Base-by-base conservation (phyloP, 2,329 filamentous ascomycete genomes). In the Neofusicoccum parvum region DNA sequence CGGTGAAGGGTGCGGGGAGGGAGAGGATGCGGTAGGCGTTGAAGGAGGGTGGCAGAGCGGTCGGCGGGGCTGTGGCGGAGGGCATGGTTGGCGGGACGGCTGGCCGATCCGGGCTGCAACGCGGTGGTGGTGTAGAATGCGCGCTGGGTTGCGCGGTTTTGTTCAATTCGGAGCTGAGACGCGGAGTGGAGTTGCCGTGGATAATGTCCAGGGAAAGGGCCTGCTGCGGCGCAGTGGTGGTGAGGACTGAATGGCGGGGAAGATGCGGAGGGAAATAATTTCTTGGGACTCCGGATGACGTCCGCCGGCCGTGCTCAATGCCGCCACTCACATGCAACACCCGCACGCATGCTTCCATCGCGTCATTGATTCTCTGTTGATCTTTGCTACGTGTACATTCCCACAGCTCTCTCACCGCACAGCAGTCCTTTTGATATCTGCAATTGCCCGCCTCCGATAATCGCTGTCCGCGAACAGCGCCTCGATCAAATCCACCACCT, bases 381-480 rank as follows among this genome's bases (percentile, higher is more conserved):
- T 51, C 32, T 17, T 32, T 32, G 27, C 27, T 32, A 32, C 23
- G 23, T 23, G 23, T 23, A 23, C 12, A 17, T 14, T 32, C 10
- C 14, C 17, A 32, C 23, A 51, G 11, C 48, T 10, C 15, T 27
- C 48, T 46, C 54, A 66, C 37, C 65, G 59, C 41, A 70, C 69
- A 36, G 70, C 73, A 7, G 70, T 72, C 67, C 74, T 73, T 64
- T 73, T 70, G 34, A 89, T 88, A 66, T 87, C 86, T 45, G 78
- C 78, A 70, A 89, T 86, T 3, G 87, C 85, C 71, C 80, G 81
- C 68, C 85, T 80, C 65, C 87, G 78, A 72, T 87, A 79, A 41
- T 86, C 83, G 68, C 84, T 87, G 69, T 89, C 87, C 17, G 87
- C 86, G 74, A 90, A 90, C 41, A 90, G 74, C 17, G 87, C 87